Percentiles rank a stretch among this genome's conserved stretches.
Evolutionary conservation across 176 grass and related monocot genomes (phyloP).

Genomic region (Paspalum notatum): DNA sequence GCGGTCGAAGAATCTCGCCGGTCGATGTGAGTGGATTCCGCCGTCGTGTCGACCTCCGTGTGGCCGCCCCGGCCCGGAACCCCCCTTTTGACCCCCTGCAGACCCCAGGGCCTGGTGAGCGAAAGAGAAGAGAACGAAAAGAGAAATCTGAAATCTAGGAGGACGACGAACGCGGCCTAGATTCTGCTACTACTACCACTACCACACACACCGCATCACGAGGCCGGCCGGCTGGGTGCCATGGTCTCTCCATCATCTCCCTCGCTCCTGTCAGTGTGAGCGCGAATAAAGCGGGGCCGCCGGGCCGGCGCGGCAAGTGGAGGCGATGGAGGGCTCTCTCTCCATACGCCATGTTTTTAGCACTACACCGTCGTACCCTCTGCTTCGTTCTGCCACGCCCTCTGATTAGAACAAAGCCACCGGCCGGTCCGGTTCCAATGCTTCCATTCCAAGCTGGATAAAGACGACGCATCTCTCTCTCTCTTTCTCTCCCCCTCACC

Average conservation of each 20-base stretch:
- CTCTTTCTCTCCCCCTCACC: slow-evolving; percentile 48
- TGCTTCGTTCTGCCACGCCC: too few species aligned
- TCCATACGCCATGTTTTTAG: not conserved
- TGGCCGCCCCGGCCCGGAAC: slow-evolving; percentile 14
- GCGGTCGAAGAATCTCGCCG: not conserved
- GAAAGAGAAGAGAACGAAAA: too few species aligned
- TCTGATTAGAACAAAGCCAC: not conserved
- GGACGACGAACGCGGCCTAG: not conserved
- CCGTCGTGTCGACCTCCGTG: slow-evolving; percentile 22
- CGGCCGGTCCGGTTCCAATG: not conserved
- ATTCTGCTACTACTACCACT: slow-evolving; percentile 39
- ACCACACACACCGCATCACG: slow-evolving; percentile 32
- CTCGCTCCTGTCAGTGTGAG: not conserved
- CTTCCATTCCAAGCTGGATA: slow-evolving; percentile 33
- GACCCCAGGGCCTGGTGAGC: too few species aligned
- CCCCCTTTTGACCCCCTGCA: too few species aligned
- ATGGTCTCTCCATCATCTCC: not conserved
- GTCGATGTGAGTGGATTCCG: slow-evolving; percentile 30
- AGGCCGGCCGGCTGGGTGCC: not conserved
- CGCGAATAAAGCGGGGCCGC: slow-evolving; percentile 15
- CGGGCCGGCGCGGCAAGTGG: not conserved
- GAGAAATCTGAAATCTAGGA: slow-evolving; percentile 10
- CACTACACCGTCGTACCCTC: too few species aligned
- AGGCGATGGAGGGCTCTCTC: not conserved
- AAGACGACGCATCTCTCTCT: slow-evolving; percentile 9